Conservation (phyloP, 2,329 filamentous ascomycete species). For the Metarhizium rileyi region DNA sequence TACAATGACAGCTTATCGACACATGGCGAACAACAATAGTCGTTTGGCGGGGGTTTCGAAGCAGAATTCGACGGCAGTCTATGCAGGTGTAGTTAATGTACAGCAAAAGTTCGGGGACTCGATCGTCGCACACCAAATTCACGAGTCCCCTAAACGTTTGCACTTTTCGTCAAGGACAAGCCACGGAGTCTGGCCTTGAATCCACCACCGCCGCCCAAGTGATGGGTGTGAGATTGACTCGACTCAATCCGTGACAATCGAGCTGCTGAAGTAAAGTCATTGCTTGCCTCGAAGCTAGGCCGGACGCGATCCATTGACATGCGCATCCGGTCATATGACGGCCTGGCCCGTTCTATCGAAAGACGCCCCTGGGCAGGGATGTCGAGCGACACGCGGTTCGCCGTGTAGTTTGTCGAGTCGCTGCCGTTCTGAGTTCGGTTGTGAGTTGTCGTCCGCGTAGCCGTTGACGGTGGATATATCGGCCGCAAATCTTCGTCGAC, state of each 20-base stretch:
- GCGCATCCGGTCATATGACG: conserved; percentile 81
- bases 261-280: conserved; percentile 85
- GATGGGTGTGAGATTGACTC: conserved; percentile 36
- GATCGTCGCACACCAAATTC: conserved; percentile 9
- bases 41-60: neutral
- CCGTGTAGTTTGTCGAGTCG: conserved; percentile 85
- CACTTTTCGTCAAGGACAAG: conserved; percentile 32
- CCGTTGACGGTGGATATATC: conserved; percentile 87
- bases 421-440: conserved; percentile 84
- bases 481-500: conserved; percentile 82
- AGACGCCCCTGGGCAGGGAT: conserved; percentile 29
- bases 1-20: neutral
- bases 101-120: conserved; percentile 12
- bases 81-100: conserved; percentile 17
- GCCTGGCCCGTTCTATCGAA: conserved; percentile 60
- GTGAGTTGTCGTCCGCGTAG: conserved; percentile 63
- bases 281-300: conserved; percentile 76
- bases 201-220: conserved; percentile 13
- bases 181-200: conserved; percentile 31
- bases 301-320: conserved; percentile 79
- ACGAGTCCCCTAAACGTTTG: conserved; percentile 24
- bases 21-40: neutral
- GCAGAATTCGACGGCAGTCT: neutral
- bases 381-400: conserved; percentile 47
- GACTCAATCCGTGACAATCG: conserved; percentile 79